phyloP scores from a whole-genome alignment of 257 asterid genomes.

The Phtheirospermum japonicum region DNA sequence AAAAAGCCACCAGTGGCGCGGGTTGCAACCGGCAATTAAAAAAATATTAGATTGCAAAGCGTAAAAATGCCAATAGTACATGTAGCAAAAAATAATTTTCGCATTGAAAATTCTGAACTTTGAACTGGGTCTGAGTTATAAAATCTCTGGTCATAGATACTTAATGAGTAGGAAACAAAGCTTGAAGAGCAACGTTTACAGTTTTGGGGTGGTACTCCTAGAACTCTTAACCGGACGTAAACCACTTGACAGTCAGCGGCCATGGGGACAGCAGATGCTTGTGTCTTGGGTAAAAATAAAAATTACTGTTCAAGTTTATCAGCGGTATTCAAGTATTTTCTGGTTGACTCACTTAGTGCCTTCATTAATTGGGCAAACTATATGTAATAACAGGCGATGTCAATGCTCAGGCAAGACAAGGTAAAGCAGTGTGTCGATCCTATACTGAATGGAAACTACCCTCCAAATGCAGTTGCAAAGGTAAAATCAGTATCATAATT shows the following conservation, averaged over 20 bases:
- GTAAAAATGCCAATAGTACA: too few relatives aligned
- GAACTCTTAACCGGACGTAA: constrained; percentile 79
- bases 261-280: constrained; percentile 77
- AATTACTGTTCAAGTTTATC: too few relatives aligned
- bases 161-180: constrained; percentile 86
- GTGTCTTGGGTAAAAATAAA: constrained; percentile 80
- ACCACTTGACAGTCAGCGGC: constrained; percentile 73
- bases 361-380: constrained; percentile 15
- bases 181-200: constrained; percentile 71
- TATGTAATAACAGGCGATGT: constrained; percentile 66
- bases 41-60: too few relatives aligned
- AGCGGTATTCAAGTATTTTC: background rate
- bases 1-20: too few relatives aligned
- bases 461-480: constrained; percentile 84
- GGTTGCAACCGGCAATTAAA: too few relatives aligned
- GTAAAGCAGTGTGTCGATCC: constrained; percentile 68
- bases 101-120: too few relatives aligned
- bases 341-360: too few relatives aligned
- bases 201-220: constrained; percentile 78
- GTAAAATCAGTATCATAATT: constrained; percentile 34
- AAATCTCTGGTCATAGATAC: too few relatives aligned
- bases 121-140: too few relatives aligned
- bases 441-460: constrained; percentile 55
- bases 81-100: too few relatives aligned
- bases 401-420: constrained; percentile 70